Evolutionary conservation across 345 rosid genomes (phyloP).

Genomic region (Mallotus nudiflorus): DNA sequence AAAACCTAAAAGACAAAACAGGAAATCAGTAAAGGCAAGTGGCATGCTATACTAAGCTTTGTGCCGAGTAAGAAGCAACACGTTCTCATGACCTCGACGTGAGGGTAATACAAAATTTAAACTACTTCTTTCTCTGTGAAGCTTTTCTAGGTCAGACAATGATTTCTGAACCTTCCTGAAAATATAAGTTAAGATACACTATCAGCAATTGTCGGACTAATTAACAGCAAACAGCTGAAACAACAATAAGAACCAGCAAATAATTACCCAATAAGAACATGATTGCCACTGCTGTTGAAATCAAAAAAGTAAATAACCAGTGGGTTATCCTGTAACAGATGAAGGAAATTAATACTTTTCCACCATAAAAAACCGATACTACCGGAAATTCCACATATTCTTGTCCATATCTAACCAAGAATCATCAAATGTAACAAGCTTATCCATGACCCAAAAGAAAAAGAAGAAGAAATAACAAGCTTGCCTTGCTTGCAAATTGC

Average conservation of each 20-base stretch:
- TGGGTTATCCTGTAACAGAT: slow-evolving; percentile 60
- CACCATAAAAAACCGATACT: neutral
- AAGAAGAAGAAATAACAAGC: slow-evolving; percentile 16
- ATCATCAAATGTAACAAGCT: neutral
- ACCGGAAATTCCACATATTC: neutral
- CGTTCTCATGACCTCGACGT: slow-evolving; percentile 57
- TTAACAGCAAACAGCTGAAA: slow-evolving; percentile 1
- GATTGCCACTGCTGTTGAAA: slow-evolving; percentile 74
- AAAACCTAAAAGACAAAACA: slow-evolving; percentile 43
- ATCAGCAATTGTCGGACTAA: neutral
- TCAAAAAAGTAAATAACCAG: slow-evolving; percentile 80
- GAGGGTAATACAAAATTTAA: slow-evolving; percentile 50
- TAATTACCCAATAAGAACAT: slow-evolving; percentile 64
- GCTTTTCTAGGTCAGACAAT: slow-evolving; percentile 59
- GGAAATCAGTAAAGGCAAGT: neutral
- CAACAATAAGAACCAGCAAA: slow-evolving; percentile 4
- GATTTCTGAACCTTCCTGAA: slow-evolving; percentile 70
- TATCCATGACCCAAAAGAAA: neutral
- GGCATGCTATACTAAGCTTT: slow-evolving; percentile 1
- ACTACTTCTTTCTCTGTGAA: slow-evolving; percentile 46
- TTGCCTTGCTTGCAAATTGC: slow-evolving; percentile 85
- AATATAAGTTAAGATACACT: slow-evolving; percentile 12
- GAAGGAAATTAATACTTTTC: slow-evolving; percentile 4
- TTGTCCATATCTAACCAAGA: neutral
- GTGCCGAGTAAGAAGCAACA: slow-evolving; percentile 20